These are phyloP conservation scores for Diaporthe australafricana DNA, from an alignment of 2,329 filamentous ascomycete species.

Conservation along the genomic window DNA sequence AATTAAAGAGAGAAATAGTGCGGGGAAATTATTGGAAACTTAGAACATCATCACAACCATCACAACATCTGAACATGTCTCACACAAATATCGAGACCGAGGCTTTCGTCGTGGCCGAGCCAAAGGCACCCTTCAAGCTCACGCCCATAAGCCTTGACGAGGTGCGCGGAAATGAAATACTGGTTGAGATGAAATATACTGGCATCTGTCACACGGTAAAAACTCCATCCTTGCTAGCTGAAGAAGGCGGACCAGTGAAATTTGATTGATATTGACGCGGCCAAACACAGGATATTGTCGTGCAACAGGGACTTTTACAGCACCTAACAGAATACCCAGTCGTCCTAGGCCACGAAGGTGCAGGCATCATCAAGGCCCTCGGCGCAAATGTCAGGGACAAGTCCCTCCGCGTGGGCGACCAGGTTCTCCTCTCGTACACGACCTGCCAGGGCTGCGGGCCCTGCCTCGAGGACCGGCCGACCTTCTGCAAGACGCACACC, in stretches of 20 bases:
- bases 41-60: background rate
- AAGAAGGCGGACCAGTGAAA: background rate
- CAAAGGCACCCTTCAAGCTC: constrained; percentile 33
- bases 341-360: constrained; percentile 45
- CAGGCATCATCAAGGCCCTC: constrained; percentile 45
- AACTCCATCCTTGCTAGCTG: background rate
- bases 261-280: background rate
- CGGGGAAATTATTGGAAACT: background rate
- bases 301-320: constrained; percentile 43
- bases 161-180: constrained; percentile 32
- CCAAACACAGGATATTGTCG: constrained; percentile 42
- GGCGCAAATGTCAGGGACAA: constrained; percentile 43
- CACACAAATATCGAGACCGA: constrained; percentile 33
- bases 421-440: constrained; percentile 49
- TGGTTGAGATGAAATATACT: constrained; percentile 36
- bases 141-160: constrained; percentile 29
- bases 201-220: constrained; percentile 34
- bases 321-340: constrained; percentile 42
- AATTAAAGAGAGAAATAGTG: background rate
- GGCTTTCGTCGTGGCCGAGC: constrained; percentile 27
- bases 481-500: constrained; percentile 44
- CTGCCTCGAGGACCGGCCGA: constrained; percentile 44
- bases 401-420: constrained; percentile 46
- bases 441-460: constrained; percentile 47
- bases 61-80: constrained; percentile 2